Evolutionary conservation across 2,329 filamentous ascomycete species (phyloP).

Genomic region (Septoria linicola): DNA sequence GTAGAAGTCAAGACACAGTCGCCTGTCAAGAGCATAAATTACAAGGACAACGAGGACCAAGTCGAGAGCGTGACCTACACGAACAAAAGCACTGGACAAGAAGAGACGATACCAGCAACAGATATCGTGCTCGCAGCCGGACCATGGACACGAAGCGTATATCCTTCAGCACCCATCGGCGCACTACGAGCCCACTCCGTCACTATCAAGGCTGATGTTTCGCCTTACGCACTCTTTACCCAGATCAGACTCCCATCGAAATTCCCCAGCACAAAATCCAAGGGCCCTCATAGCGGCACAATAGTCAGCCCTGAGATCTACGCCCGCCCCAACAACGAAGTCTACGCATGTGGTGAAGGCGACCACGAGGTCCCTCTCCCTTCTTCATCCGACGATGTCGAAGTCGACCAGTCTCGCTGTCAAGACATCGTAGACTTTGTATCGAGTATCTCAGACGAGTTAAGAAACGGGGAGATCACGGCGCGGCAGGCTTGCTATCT

Average conservation of each 20-base stretch:
- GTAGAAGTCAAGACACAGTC: conserved; percentile 61
- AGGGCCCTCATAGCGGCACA: conserved; percentile 50
- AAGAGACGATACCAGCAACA: conserved; percentile 54
- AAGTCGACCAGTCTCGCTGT: conserved; percentile 72
- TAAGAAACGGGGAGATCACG: conserved; percentile 56
- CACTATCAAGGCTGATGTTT: conserved; percentile 63
- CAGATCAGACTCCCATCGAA: conserved; percentile 71
- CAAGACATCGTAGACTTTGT: conserved; percentile 84
- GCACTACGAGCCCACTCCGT: conserved; percentile 64
- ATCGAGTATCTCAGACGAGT: conserved; percentile 53
- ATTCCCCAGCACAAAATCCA: conserved; percentile 49
- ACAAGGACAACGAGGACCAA: conserved; percentile 44
- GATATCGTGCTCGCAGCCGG: conserved; percentile 61
- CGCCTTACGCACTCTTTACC: conserved; percentile 79
- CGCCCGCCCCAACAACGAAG: conserved; percentile 79
- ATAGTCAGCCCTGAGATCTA: conserved; percentile 89
- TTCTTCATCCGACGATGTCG: conserved; percentile 69
- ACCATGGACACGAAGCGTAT: conserved; percentile 59
- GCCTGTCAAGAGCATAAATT: conserved; percentile 67
- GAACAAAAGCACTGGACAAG: conserved; percentile 50
- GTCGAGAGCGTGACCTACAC: conserved; percentile 64
- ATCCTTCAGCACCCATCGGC: conserved; percentile 57
- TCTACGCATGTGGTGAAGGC: conserved; percentile 92
- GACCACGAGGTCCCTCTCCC: conserved; percentile 75
- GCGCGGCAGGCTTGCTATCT: conserved; percentile 90